Evolutionary conservation across 1,139 yeast genomes (phyloP).

Genomic region (Candida albicans): DNA sequence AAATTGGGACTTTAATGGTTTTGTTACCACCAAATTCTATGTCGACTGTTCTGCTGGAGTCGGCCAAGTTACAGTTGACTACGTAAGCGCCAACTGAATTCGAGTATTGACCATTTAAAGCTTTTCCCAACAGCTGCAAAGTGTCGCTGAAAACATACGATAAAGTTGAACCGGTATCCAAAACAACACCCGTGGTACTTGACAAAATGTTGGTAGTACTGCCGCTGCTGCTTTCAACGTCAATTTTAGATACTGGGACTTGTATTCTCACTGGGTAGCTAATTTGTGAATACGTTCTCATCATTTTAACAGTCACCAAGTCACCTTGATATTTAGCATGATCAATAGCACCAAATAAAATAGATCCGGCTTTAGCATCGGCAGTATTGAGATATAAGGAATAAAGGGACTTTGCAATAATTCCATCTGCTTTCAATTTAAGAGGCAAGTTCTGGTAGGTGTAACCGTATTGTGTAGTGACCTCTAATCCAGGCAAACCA

Average conservation of each 20-base stretch:
- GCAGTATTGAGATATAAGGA: constrained; percentile 49
- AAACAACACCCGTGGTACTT: constrained; percentile 29
- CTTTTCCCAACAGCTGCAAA: constrained; percentile 26
- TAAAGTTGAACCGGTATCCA: constrained; percentile 48
- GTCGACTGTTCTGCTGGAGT: constrained; percentile 16
- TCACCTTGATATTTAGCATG: constrained; percentile 45
- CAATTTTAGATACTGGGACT: constrained; percentile 19
- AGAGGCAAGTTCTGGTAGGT: constrained; percentile 35
- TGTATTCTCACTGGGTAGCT: constrained; percentile 13
- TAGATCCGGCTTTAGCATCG: constrained; percentile 27
- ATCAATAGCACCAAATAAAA: constrained; percentile 39
- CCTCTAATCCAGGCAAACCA: constrained; percentile 55
- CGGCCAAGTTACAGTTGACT: constrained; percentile 18
- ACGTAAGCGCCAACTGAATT: constrained; percentile 23
- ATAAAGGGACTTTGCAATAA: constrained; percentile 51
- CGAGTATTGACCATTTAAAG: constrained; percentile 27
- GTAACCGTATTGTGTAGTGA: constrained; percentile 22
- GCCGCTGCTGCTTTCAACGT: constrained; percentile 22
- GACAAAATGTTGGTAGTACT: constrained; percentile 16
- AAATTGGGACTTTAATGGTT: constrained; percentile 36
- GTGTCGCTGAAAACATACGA: constrained; percentile 32
- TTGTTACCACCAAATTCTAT: constrained; percentile 40
- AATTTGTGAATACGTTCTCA: constrained; percentile 8
- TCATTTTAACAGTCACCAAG: constrained; percentile 13
- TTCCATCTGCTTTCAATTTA: constrained; percentile 39